Percentiles rank a stretch among this genome's conserved stretches.
Evolutionary conservation across 2,329 filamentous ascomycete species (phyloP).

Genomic region (Fusarium annulatum): DNA sequence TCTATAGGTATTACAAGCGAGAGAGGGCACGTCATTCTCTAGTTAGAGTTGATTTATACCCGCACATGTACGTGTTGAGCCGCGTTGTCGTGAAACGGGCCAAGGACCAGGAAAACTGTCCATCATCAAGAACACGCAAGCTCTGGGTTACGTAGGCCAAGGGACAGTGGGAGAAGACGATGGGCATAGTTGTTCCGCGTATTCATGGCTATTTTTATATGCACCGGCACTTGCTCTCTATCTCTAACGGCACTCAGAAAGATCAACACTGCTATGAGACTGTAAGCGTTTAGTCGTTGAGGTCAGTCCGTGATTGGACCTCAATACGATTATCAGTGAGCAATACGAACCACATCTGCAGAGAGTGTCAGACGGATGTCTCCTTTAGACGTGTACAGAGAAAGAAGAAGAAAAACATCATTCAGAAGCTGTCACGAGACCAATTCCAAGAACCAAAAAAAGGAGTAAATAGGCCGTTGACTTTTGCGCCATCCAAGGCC

Average conservation of each 20-base stretch:
- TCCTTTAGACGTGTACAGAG: neutral
- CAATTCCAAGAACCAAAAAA: neutral
- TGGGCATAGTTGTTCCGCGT: neutral
- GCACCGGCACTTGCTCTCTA: neutral
- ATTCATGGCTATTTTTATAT: neutral
- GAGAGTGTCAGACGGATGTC: neutral
- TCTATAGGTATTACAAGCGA: constrained; percentile 24
- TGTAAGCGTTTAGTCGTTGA: neutral
- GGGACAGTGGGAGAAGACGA: neutral
- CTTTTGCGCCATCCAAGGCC: constrained; percentile 11
- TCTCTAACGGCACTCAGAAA: neutral
- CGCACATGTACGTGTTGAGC: constrained; percentile 16
- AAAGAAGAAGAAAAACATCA: neutral
- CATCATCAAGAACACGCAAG: neutral
- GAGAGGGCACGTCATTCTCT: constrained; percentile 22
- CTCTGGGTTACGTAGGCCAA: constrained; percentile 21
- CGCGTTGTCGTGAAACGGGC: constrained; percentile 31
- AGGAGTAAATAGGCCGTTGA: neutral
- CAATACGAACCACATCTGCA: neutral
- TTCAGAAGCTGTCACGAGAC: neutral
- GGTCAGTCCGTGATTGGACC: neutral
- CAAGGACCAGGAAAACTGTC: constrained; percentile 1
- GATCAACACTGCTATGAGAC: neutral
- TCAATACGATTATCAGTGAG: neutral
- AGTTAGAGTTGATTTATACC: neutral